Evolutionary conservation across 768 basidiomycete species (phyloP), one percentile per base, ranked within the genome.

Genomic region (Boletus sp.): DNA sequence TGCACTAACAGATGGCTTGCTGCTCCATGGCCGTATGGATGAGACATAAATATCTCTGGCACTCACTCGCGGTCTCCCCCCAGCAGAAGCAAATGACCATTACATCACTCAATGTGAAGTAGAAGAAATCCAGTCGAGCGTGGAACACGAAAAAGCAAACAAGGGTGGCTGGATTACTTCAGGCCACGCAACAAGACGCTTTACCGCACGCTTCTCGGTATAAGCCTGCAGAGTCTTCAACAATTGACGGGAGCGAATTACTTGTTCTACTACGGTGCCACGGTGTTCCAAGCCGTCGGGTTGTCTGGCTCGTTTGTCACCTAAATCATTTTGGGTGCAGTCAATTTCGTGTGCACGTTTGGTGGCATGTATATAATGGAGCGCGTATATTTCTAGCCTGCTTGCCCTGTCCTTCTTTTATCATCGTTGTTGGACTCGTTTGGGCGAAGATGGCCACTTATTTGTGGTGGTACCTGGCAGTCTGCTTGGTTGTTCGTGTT

Each of bases 381-480:
- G 68, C 76, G 76, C 65, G 83, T 80, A 63, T 44, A 77, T 71
- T 9, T 57, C 44, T 5, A 7, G 0, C 28, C 17, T 20, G 10
- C 10, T 54, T 32, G 41, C 29, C 28, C 46, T n/a, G 39, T 7
- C 14, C 12, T 5, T 40, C 11, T 52, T 41, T 42, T 48, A 7
- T 20, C 40, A 48, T 47, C 40, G 18, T 20, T 14, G 47, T 44
- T 30, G n/a, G 17, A 49, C 37, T 60, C 84, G 80, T 89, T 83
- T 68, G 88, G 88, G 12, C 80, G 88, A 47, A 77, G 87, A 10
- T 58, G 66, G 44, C 87, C 88, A 0, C 76, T 90, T 49, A 86
- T 90, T 52, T 64, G 80, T n/a, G n/a, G n/a, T n/a, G n/a, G n/a
- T n/a, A n/a, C 86, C 6, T 89, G 88, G 88, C 87, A 89, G 61